phyloP scores from a whole-genome alignment of 2,329 filamentous ascomycete species.

The Fusarium sp. region DNA sequence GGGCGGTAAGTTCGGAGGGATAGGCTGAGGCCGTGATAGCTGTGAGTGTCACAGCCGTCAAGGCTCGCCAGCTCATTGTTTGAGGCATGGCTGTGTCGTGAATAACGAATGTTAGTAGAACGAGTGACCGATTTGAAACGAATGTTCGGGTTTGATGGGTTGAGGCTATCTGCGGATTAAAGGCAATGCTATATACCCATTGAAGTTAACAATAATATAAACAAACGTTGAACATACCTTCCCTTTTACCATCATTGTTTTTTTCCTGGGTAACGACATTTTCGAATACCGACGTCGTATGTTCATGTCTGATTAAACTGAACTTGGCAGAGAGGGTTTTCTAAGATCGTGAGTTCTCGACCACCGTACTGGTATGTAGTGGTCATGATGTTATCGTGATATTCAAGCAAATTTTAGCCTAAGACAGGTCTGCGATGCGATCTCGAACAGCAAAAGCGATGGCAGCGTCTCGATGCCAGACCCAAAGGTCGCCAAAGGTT shows the following conservation, averaged over 20 bases:
- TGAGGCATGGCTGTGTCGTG: slow-evolving; percentile 12
- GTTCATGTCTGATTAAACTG: background rate
- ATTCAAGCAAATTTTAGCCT: rapidly evolving
- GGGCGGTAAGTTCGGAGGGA: slow-evolving; percentile 8
- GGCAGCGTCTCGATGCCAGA: too few relatives aligned
- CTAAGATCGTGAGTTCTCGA: background rate
- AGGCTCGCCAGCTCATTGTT: slow-evolving; percentile 15
- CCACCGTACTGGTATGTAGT: background rate
- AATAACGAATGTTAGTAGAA: background rate
- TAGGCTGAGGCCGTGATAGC: slow-evolving; percentile 1
- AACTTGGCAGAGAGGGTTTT: rapidly evolving
- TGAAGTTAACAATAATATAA: background rate
- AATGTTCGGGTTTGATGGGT: background rate
- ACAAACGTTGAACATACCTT: background rate
- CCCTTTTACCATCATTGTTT: background rate
- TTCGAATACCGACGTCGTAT: background rate
- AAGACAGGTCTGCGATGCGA: background rate
- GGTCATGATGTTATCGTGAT: background rate
- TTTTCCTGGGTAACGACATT: background rate
- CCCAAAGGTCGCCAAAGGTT: too few relatives aligned
- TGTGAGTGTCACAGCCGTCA: slow-evolving; percentile 1
- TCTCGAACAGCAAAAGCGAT: too few relatives aligned
- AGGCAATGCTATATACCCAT: background rate
- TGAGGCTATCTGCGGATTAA: background rate
- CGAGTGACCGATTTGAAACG: background rate